Evolutionary conservation across 2,329 filamentous ascomycete genomes (phyloP), one percentile per base, ranked within the genome.

Genomic region (Calonectria pauciramosa): DNA sequence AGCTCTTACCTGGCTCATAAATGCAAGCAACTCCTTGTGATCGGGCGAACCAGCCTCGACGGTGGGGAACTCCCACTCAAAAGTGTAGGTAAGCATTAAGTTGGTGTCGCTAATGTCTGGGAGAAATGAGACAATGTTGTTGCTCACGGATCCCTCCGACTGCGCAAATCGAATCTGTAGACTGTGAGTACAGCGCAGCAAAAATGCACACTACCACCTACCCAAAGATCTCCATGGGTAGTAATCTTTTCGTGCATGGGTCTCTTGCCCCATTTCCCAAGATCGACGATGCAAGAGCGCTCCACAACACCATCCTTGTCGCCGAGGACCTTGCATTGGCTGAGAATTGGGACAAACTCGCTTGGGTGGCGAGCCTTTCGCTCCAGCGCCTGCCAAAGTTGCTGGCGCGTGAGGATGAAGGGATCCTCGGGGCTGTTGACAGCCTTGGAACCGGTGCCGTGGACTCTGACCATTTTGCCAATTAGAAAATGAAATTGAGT

Each of bases 141-240:
- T 60, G 54, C 54, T 60, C 2, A 60, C 34, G 20, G 54, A 60
- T 38, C 54, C 54, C n/a, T 60, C 54, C 6, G 54, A 60, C 54
- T 60, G 54, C 13, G 34, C 54, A 38, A 60, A 60, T 26, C 54
- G 54, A 26, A 60, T 60, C 54, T 60, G 13, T 9, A 6, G 4
- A 26, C 20, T 38, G 32, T 60, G 13, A 60, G n/a, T 14, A 60
- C 3, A 14, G 9, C 4, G 4, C 18, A 38, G n/a, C n/a, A 1
- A 14, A 23, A 34, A 13, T 0, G 0, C 11, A 32, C 2, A n/a
- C 26, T 23, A 6, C 41, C 11, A 16, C 54, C 7, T 38, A 60
- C 54, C 54, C 54, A 60, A 34, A 60, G 54, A 23, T 60, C 54
- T n/a, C 54, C 54, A 26, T 60, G 54, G n/a, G 54, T 60, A 11